A percentile compares a stretch with the other conserved stretches of the same genome.
phyloP scores from a whole-genome alignment of 208 protist genomes.

The Entamoeba moshkovskii region DNA sequence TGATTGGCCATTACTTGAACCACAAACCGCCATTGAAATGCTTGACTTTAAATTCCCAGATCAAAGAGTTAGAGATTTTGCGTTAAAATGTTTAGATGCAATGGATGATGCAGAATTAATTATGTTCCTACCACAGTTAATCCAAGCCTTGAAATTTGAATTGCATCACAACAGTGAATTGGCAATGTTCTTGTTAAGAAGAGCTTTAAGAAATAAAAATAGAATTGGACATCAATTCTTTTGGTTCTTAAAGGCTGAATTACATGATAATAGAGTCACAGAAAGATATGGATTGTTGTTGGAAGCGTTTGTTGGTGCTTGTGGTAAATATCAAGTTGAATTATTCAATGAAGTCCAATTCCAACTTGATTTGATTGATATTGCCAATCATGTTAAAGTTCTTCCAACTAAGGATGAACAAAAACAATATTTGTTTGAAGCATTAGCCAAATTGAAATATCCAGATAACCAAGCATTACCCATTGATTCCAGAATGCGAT shows the following conservation, averaged over 20 bases:
- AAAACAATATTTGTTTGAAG: background rate
- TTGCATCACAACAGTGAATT: background rate
- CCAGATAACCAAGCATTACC: background rate
- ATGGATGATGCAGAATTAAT: background rate
- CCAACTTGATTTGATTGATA: background rate
- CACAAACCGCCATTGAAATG: background rate
- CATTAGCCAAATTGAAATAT: background rate
- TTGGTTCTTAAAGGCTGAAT: conserved; percentile 15
- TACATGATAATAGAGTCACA: background rate
- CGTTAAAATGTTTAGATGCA: background rate
- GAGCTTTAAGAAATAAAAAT: background rate
- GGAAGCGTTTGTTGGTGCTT: background rate
- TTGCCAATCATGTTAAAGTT: background rate
- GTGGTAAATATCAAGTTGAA: background rate
- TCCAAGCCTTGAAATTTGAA: conserved; percentile 2
- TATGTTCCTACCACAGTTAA: background rate
- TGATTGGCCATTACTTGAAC: background rate
- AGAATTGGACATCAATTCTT: background rate
- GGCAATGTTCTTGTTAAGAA: background rate
- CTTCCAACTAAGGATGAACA: background rate
- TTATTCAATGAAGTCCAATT: background rate
- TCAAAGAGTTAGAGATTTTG: background rate
- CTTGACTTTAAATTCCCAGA: background rate
- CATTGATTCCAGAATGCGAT: background rate
- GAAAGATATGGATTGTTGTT: background rate